Evolutionary conservation across 1,139 yeast species (phyloP).

Genomic region (Yarrowia galli): DNA sequence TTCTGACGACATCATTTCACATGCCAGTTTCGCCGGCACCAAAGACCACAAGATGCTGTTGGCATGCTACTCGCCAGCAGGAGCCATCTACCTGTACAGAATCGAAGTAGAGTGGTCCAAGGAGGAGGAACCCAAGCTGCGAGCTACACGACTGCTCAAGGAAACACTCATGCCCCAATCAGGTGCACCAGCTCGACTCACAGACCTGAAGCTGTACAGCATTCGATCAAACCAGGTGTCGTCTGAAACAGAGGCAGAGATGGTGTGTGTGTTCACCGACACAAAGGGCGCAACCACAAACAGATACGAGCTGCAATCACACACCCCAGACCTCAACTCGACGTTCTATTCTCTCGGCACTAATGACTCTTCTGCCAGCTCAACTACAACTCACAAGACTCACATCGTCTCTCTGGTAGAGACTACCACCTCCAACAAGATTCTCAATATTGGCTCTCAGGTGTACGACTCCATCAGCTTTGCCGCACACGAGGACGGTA

Average conservation of each 20-base stretch:
- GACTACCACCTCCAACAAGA: conserved; percentile 24
- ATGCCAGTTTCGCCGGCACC: conserved; percentile 68
- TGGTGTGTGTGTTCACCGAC: conserved; percentile 41
- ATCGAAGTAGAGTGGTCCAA: conserved; percentile 62
- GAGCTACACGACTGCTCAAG: conserved; percentile 39
- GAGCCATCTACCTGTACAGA: conserved; percentile 57
- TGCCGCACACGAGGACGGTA: conserved; percentile 30
- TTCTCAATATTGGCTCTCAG: conserved; percentile 31
- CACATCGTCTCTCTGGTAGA: conserved; percentile 26
- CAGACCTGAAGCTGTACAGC: conserved; percentile 40
- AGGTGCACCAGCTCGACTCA: conserved; percentile 40
- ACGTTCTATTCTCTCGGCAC: conserved; percentile 27
- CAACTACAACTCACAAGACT: conserved; percentile 16
- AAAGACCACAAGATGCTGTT: conserved; percentile 60
- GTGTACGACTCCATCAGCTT: conserved; percentile 22
- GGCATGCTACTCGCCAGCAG: conserved; percentile 57
- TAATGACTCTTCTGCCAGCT: conserved; percentile 16
- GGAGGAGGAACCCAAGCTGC: conserved; percentile 49
- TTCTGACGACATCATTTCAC: conserved; percentile 47
- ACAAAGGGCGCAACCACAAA: conserved; percentile 30
- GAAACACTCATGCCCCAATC: conserved; percentile 38
- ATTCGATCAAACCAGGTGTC: conserved; percentile 43
- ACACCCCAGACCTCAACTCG: conserved; percentile 33
- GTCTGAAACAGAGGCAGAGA: conserved; percentile 41
- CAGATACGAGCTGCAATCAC: conserved; percentile 29